phyloP scores from a whole-genome alignment of 306 rosid species.

The Purshia tridentata region DNA sequence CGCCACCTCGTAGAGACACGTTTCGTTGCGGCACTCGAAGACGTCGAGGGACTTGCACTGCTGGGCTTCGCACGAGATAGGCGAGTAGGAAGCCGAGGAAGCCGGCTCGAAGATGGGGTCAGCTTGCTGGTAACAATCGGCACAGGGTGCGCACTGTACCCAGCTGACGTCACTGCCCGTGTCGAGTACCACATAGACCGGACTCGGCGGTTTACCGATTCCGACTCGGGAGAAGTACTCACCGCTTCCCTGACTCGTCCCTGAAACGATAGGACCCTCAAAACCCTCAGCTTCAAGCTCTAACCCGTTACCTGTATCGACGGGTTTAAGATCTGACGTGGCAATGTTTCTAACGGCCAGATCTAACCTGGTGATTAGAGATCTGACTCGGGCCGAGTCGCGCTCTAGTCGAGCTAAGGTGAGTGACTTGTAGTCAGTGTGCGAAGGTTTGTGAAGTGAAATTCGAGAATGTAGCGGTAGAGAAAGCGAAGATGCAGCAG shows the following conservation, averaged over 20 bases:
- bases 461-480: slow-evolving; percentile 53
- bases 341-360: slow-evolving; percentile 37
- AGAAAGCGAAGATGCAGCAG: slow-evolving; percentile 22
- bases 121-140: slow-evolving; percentile 77
- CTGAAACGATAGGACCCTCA: slow-evolving; percentile 60
- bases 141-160: slow-evolving; percentile 91
- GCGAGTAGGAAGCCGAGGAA: slow-evolving; percentile 53
- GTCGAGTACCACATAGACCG: slow-evolving; percentile 73
- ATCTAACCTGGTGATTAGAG: slow-evolving; percentile 52
- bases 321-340: slow-evolving; percentile 47
- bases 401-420: slow-evolving; percentile 58
- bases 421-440: slow-evolving; percentile 50
- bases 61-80: slow-evolving; percentile 50
- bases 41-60: slow-evolving; percentile 69
- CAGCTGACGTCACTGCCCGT: slow-evolving; percentile 97
- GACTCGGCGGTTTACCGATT: slow-evolving; percentile 74
- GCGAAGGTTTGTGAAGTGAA: slow-evolving; percentile 39
- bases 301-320: not conserved
- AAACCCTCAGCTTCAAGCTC: slow-evolving; percentile 31
- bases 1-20: slow-evolving; percentile 83
- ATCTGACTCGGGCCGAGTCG: slow-evolving; percentile 74
- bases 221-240: slow-evolving; percentile 90
- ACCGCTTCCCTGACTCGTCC: slow-evolving; percentile 91
- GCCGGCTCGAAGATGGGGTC: slow-evolving; percentile 81
- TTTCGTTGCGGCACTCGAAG: slow-evolving; percentile 67